Conservation (phyloP, 129 eudicot species). For the Scalesia atractyloides region DNA sequence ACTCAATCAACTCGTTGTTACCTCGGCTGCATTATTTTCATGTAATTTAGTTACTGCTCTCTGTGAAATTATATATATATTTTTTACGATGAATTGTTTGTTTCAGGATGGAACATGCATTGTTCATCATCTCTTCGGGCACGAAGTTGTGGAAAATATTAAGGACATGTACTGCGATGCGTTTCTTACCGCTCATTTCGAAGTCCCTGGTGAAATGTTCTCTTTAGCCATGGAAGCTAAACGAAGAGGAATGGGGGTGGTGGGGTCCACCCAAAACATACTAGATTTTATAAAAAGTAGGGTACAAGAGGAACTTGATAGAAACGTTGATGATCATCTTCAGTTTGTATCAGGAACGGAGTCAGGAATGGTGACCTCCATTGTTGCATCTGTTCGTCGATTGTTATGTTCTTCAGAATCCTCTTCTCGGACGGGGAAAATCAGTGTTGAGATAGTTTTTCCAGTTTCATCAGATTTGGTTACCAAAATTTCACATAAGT, state of each 20-base stretch:
- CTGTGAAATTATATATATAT: background rate
- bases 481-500: conserved; percentile 50
- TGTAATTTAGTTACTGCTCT: conserved; percentile 40
- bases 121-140: conserved; percentile 94
- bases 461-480: conserved; percentile 94
- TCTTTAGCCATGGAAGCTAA: conserved; percentile 97
- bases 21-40: conserved; percentile 83
- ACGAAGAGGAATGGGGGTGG: conserved; percentile 98
- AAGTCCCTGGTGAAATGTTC: conserved; percentile 99
- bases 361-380: conserved; percentile 97
- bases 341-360: conserved; percentile 96
- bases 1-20: conserved; percentile 67
- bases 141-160: conserved; percentile 86
- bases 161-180: conserved; percentile 98
- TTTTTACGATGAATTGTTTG: conserved; percentile 5
- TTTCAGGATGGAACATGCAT: conserved; percentile 93
- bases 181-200: conserved; percentile 93
- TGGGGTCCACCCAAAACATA: conserved; percentile 95
- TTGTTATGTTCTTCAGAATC: conserved; percentile 49
- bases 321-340: conserved; percentile 83
- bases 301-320: conserved; percentile 81
- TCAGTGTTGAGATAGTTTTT: conserved; percentile 85
- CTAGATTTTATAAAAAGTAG: conserved; percentile 80
- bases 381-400: conserved; percentile 70
- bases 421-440: conserved; percentile 47